Evolutionary conservation across 768 basidiomycete species (phyloP).

Genomic region (Suillus placidus): DNA sequence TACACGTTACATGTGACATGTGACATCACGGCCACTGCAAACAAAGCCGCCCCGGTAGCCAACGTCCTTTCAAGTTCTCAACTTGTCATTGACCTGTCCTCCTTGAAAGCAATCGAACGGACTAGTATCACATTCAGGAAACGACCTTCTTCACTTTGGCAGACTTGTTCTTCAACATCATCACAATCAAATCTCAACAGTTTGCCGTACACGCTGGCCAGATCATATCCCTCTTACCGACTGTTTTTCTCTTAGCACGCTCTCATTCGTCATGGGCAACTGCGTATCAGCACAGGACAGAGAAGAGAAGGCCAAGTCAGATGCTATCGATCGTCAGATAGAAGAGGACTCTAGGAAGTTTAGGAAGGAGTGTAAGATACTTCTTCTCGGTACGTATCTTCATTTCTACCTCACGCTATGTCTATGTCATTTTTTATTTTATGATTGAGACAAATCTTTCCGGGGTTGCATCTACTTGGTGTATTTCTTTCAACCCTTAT

Average conservation of each 20-base stretch:
- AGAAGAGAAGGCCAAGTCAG: constrained; percentile 62
- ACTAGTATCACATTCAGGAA: constrained; percentile 14
- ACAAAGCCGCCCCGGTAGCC: constrained; percentile 11
- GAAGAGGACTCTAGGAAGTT: constrained; percentile 85
- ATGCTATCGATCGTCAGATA: constrained; percentile 79
- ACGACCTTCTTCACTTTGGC: constrained; percentile 16
- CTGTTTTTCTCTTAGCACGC: background rate
- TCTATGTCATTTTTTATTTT: constrained; percentile 16
- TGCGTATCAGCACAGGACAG: constrained; percentile 64
- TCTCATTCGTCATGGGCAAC: constrained; percentile 56
- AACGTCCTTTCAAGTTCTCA: constrained; percentile 21
- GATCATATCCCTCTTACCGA: background rate
- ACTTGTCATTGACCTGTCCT: constrained; percentile 21
- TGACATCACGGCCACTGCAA: constrained; percentile 7
- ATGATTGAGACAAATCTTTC: background rate
- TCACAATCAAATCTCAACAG: background rate
- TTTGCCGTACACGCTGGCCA: background rate
- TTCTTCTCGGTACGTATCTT: constrained; percentile 76
- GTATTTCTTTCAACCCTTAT: background rate
- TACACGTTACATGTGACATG: constrained; percentile 16
- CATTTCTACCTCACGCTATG: constrained; percentile 3
- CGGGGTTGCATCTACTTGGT: background rate
- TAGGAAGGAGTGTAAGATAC: constrained; percentile 89
- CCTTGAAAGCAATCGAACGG: constrained; percentile 8
- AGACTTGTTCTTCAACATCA: background rate